Percentiles rank a stretch among this genome's conserved stretches.
Evolutionary conservation across 176 grass and related monocot genomes (phyloP).

Genomic region (Carex kokanica): DNA sequence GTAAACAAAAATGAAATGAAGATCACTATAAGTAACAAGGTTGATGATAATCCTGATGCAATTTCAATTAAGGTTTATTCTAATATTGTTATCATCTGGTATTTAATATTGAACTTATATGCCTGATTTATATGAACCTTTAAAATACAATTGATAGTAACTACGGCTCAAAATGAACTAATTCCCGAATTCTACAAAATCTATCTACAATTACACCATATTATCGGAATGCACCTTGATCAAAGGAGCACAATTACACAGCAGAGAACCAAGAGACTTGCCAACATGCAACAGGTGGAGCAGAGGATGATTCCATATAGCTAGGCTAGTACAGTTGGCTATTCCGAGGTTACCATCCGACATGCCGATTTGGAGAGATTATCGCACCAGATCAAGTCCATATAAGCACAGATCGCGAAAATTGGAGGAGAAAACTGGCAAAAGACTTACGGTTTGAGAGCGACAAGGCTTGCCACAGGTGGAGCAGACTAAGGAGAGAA

Average conservation of each 20-base stretch:
- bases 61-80: not conserved
- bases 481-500: constrained; percentile 85
- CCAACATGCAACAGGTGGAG: not conserved
- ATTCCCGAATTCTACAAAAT: not conserved
- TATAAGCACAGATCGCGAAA: not conserved
- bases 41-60: not conserved
- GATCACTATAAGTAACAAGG: not conserved
- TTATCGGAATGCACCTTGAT: not conserved
- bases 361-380: not conserved
- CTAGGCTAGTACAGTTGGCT: not conserved
- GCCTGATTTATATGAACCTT: not conserved
- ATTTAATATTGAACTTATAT: constrained; percentile 7
- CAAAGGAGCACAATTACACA: not conserved
- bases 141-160: not conserved
- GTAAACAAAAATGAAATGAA: constrained; percentile 16
- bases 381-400: not conserved
- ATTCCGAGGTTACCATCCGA: not conserved
- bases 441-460: constrained; percentile 62
- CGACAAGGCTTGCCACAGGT: constrained; percentile 88
- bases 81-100: not conserved
- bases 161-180: not conserved
- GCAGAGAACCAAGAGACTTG: not conserved
- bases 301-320: not conserved
- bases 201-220: not conserved
- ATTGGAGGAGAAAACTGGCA: not conserved